Base-by-base conservation (phyloP, 2,329 filamentous ascomycete genomes). In the Chrysoporthe puriensis region DNA sequence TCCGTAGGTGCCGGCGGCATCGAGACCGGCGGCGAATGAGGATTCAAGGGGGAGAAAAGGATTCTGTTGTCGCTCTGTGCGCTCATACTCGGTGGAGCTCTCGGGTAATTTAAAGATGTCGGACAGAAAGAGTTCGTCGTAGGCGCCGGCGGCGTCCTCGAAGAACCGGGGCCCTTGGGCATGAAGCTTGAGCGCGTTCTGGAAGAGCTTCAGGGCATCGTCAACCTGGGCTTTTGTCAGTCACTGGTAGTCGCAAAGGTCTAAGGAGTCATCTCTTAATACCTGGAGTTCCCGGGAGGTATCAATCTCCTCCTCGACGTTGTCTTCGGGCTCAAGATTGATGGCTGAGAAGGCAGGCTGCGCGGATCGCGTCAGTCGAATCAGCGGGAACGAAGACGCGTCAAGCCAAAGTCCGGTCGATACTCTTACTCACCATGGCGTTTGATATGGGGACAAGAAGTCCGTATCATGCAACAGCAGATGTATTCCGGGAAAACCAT, bases 61-160 rank as follows among this genome's bases (percentile, higher is more conserved):
- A 63, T 87, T 83, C 14, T 84, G 83, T 44, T 87, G 82, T 71
- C 80, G 78, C 70, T 89, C 89, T 66, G 90, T 85, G 72, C 93
- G 88, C 72, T 92, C 88, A 75, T 94, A 96, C 73, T 97, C 94
- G 63, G 93, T 94, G 54, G 89, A 83, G 4, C 92, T 93, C 77
- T 98, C 95, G 63, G 92, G 91, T 75, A 96, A 97, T 74, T 89
- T 91, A 82, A 98, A 98, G 68, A 99, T 96, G 66, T 97, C 96
- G 36, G 94, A 97, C 64, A 91, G 83, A 78, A 99, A 96, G 1
- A 99, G 88, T 48, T 88, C 88, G 60, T 90, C 84, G 80, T 99
- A 99, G 58, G 96, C 95, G 63, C 90, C 86, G 56, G 86, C 85
- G 26, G 96, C 95, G 75, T 93, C 89, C 60, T 88, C 80, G 77